Percentiles rank a stretch among this genome's conserved stretches.
These are phyloP conservation scores for thale cress (Arabidopsis thaliana) DNA, from an alignment of 345 rosid species.

Conservation along the genomic window DNA sequence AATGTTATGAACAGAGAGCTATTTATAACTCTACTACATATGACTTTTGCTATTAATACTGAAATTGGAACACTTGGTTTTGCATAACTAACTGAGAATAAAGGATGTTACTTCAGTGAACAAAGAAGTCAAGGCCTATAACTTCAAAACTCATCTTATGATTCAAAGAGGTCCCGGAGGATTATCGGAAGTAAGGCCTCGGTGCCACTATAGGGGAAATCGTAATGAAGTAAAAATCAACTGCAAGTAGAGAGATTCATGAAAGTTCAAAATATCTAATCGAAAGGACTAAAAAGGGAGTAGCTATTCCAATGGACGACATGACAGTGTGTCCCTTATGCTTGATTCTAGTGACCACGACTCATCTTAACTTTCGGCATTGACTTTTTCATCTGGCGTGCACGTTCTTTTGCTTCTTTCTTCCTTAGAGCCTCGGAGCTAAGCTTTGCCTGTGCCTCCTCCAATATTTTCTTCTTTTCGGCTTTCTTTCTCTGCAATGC, in stretches of 20 bases:
- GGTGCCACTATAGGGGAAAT: conserved; percentile 21
- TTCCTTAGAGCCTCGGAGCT: conserved; percentile 80
- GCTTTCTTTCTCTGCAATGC: conserved; percentile 89
- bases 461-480: conserved; percentile 73
- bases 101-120: conserved; percentile 10
- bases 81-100: not conserved
- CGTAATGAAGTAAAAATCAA: conserved; percentile 8
- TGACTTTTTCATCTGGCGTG: conserved; percentile 82
- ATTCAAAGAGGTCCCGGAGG: conserved; percentile 25
- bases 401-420: conserved; percentile 84
- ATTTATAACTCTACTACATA: too few relatives aligned
- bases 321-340: conserved; percentile 18
- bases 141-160: conserved; percentile 12
- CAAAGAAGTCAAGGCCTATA: conserved; percentile 15
- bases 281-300: conserved; percentile 12
- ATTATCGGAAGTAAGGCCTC: conserved; percentile 21
- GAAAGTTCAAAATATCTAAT: conserved; percentile 21
- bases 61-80: not conserved
- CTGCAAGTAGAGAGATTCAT: conserved; percentile 22
- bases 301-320: conserved; percentile 24
- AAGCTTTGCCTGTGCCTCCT: conserved; percentile 92
- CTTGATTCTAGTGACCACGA: conserved; percentile 58
- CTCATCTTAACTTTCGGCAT: conserved; percentile 88
- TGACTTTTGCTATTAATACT: not conserved
- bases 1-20: not conserved